Conservation (phyloP, 2,329 filamentous ascomycete genomes). For the Alternaria incomplexa region DNA sequence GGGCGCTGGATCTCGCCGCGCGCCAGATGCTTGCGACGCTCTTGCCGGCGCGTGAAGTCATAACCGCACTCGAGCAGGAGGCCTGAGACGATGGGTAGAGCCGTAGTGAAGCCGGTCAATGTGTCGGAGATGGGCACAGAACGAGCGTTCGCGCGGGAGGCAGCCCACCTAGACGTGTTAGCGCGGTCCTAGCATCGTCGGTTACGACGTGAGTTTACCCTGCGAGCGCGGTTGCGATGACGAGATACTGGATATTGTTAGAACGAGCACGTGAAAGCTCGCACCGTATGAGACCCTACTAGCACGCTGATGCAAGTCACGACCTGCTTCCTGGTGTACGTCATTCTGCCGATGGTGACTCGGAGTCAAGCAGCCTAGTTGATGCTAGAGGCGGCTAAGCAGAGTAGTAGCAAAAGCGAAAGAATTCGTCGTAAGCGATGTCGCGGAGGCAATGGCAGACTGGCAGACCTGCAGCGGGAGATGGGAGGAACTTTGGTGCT, state of each 20-base stretch:
- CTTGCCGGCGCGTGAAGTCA: constrained; percentile 41
- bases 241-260: constrained; percentile 47
- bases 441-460: not conserved
- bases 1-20: constrained; percentile 45
- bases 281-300: constrained; percentile 26
- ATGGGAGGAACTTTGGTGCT: not conserved
- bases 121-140: constrained; percentile 52
- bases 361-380: not conserved
- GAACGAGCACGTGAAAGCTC: not conserved
- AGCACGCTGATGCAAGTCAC: constrained; percentile 48
- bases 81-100: constrained; percentile 52
- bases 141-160: constrained; percentile 39
- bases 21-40: constrained; percentile 32
- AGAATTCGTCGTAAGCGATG: not conserved
- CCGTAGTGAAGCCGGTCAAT: constrained; percentile 50
- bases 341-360: constrained; percentile 27
- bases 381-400: not conserved
- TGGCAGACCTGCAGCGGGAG: not conserved
- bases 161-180: constrained; percentile 35
- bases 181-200: not conserved
- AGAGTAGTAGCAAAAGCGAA: not conserved
- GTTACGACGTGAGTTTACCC: constrained; percentile 26
- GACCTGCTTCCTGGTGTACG: constrained; percentile 48
- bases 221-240: constrained; percentile 49
- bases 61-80: constrained; percentile 50